Evolutionary conservation across 192 early-diverging fungal species (phyloP).

Genomic region (Jimgerdemannia lactiflua): DNA sequence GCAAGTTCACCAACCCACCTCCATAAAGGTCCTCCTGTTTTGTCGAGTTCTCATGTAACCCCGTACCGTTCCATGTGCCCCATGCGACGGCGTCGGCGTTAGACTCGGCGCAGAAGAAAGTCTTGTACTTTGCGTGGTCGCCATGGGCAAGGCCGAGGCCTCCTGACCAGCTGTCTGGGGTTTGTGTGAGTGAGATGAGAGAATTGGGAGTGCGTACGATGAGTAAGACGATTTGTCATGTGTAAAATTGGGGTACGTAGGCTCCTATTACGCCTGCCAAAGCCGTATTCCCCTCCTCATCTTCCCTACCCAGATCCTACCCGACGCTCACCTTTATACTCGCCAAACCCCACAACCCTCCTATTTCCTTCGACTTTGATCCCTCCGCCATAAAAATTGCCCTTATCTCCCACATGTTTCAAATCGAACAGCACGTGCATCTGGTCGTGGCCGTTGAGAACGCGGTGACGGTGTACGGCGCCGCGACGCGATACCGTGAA

Average conservation of each 20-base stretch:
- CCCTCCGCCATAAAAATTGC: not conserved
- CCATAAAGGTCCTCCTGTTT: not conserved
- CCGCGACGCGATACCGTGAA: not conserved
- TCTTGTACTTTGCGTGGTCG: conserved; percentile 1
- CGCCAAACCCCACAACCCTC: not conserved
- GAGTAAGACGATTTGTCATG: too few relatives aligned
- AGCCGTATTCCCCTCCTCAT: not conserved
- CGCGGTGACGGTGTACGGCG: not conserved
- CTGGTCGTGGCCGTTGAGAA: not conserved
- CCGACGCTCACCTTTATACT: not conserved
- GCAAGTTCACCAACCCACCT: conserved; percentile 2
- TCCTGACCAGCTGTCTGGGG: not conserved
- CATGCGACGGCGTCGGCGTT: conserved; percentile 15
- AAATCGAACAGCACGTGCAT: conserved; percentile 3
- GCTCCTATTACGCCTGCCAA: not conserved
- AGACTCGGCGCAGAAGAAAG: conserved; percentile 11
- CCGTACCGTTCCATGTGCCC: conserved; percentile 15
- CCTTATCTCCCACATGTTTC: not conserved
- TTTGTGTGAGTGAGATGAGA: not conserved
- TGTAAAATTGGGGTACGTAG: not conserved
- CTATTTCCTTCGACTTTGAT: not conserved
- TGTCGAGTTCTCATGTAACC: not conserved
- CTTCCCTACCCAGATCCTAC: too few relatives aligned
- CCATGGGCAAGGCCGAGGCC: not conserved
- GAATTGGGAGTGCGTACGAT: too few relatives aligned